These are phyloP conservation scores for Panaeolus papilionaceus DNA, from an alignment of 768 basidiomycete genomes.

Conservation along the genomic window DNA sequence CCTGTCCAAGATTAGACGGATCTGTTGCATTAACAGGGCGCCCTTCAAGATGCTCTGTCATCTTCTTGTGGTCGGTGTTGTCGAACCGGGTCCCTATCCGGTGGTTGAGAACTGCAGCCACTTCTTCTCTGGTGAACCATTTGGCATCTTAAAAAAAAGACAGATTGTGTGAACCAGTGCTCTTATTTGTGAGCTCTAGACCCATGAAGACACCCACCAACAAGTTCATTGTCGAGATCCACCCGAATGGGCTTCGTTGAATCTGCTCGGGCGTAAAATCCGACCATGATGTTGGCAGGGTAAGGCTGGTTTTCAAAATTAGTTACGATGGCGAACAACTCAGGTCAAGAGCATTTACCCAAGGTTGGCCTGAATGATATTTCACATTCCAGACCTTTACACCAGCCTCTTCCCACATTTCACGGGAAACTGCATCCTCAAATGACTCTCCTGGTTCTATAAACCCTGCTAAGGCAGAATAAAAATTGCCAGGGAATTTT, in stretches of 20 bases:
- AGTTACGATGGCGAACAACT: not conserved
- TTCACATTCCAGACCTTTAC: conserved; percentile 82
- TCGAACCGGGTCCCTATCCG: conserved; percentile 54
- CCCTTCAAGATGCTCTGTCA: conserved; percentile 45
- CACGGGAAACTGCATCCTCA: conserved; percentile 91
- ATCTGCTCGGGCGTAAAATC: conserved; percentile 84
- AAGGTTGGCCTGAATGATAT: conserved; percentile 89
- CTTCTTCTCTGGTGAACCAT: conserved; percentile 84
- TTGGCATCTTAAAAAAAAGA: conserved; percentile 71
- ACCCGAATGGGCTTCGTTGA: conserved; percentile 73
- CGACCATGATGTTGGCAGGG: conserved; percentile 90
- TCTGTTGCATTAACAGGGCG: conserved; percentile 26
- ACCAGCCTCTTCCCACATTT: conserved; percentile 97
- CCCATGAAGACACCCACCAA: conserved; percentile 54
- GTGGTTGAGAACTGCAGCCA: conserved; percentile 68
- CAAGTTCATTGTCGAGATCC: conserved; percentile 96
- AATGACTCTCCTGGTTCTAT: conserved; percentile 94
- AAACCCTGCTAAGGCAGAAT: conserved; percentile 93
- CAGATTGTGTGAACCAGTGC: not conserved
- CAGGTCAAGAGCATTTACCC: conserved; percentile 54
- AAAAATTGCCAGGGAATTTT: conserved; percentile 73
- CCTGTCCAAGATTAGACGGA: conserved; percentile 28
- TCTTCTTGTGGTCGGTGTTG: conserved; percentile 55
- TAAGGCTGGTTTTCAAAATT: conserved; percentile 64
- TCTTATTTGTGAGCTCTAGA: not conserved